A percentile compares a stretch with the other conserved stretches of the same genome.
Evolutionary conservation across 768 basidiomycete genomes (phyloP).

Genomic region (Naganishia antarctica): DNA sequence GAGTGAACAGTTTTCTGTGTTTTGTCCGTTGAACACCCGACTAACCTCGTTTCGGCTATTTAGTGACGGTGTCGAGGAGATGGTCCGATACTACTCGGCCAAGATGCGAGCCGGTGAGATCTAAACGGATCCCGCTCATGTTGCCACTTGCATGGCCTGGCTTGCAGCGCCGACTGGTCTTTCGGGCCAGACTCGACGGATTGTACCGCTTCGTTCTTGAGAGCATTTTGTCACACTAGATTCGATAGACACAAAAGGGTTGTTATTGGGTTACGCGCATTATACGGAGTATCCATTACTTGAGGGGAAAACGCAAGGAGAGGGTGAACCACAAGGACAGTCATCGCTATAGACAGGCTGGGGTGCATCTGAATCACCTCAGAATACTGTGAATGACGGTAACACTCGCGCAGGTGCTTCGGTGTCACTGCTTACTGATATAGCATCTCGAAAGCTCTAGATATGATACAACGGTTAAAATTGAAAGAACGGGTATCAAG

Average conservation of each 20-base stretch:
- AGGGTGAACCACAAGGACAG: too few species aligned
- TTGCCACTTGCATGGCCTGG: not conserved
- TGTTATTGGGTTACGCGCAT: conserved; percentile 2
- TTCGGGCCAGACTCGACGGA: not conserved
- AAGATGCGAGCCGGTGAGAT: conserved; percentile 44
- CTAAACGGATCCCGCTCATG: conserved; percentile 15
- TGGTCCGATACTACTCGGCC: conserved; percentile 43
- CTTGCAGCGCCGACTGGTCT: too few species aligned
- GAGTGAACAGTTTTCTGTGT: too few species aligned
- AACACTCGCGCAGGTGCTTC: too few species aligned
- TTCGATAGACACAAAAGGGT: conserved; percentile 9
- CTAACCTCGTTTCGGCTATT: not conserved
- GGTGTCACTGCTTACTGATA: too few species aligned
- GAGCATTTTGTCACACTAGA: conserved; percentile 22
- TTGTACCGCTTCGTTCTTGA: conserved; percentile 3
- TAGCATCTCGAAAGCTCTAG: too few species aligned
- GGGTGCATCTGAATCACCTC: too few species aligned
- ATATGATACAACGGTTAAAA: too few species aligned
- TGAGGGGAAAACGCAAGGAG: not conserved
- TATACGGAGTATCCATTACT: not conserved
- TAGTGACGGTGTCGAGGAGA: conserved; percentile 31
- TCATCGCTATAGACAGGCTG: too few species aligned
- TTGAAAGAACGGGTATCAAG: too few species aligned
- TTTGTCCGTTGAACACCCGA: too few species aligned
- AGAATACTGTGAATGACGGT: too few species aligned